A percentile compares a stretch with the other conserved stretches of the same genome.
These are phyloP conservation scores for Pachyrhizus erosus DNA, from an alignment of 306 rosid genomes.

Conservation along the genomic window DNA sequence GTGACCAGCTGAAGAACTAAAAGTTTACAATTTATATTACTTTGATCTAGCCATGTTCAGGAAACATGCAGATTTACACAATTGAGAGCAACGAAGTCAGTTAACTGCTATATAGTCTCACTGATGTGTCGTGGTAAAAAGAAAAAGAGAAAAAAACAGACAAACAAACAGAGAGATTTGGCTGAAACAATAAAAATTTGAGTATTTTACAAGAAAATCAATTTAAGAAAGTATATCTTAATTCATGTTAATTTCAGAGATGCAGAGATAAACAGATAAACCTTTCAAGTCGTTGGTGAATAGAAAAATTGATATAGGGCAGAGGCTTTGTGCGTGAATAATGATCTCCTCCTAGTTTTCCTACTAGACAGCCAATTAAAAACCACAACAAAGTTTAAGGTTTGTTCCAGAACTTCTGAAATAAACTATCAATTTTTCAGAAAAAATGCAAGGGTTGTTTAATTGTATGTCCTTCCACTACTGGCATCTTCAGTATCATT, in stretches of 20 bases:
- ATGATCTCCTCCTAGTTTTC: conserved; percentile 21
- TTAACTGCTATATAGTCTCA: conserved; percentile 11
- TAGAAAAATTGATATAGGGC: background rate
- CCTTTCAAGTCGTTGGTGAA: background rate
- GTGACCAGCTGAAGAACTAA: conserved; percentile 17
- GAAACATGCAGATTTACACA: conserved; percentile 14
- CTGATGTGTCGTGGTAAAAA: background rate
- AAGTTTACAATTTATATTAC: background rate
- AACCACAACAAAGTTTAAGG: background rate
- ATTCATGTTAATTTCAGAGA: conserved; percentile 2
- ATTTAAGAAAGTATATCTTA: background rate
- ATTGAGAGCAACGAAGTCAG: background rate
- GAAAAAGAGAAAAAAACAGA: background rate
- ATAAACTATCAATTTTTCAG: conserved; percentile 21
- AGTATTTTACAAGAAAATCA: background rate
- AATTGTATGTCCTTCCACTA: background rate
- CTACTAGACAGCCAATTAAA: conserved; percentile 17
- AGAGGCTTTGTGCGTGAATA: background rate
- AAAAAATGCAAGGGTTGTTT: background rate
- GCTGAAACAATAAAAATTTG: conserved; percentile 19
- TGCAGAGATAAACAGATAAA: background rate
- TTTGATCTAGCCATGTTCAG: background rate
- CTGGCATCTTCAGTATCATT: conserved; percentile 1
- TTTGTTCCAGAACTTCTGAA: conserved; percentile 9
- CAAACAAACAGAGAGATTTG: background rate